phyloP scores from a whole-genome alignment of 495 filamentous ascomycete species.

The Aspergillus taichungensis region DNA sequence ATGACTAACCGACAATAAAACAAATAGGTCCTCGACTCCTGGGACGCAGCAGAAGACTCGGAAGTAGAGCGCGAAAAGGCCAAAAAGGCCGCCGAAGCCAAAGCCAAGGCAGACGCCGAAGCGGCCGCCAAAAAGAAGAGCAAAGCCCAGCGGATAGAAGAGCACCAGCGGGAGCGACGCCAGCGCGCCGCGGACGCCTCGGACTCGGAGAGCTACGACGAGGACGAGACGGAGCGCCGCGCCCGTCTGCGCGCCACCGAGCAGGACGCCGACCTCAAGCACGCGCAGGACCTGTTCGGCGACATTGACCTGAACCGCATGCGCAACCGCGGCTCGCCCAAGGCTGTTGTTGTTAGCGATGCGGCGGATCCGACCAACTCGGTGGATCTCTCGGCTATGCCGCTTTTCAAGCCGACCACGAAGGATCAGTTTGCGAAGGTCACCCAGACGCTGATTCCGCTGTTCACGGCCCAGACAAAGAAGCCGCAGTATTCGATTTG shows the following conservation, averaged over 20 bases:
- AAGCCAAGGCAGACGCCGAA: conserved; percentile 82
- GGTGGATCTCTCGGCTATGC: conserved; percentile 68
- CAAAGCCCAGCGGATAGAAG: conserved; percentile 80
- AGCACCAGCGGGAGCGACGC: conserved; percentile 46
- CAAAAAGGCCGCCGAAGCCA: conserved; percentile 73
- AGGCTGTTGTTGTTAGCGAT: conserved; percentile 58
- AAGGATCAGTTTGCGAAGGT: conserved; percentile 75
- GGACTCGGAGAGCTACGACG: conserved; percentile 50
- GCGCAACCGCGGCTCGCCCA: conserved; percentile 45
- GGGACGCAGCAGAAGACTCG: conserved; percentile 95
- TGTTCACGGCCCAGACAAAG: conserved; percentile 65
- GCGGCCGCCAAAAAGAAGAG: conserved; percentile 92
- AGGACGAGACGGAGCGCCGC: conserved; percentile 62
- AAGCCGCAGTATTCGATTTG: conserved; percentile 86
- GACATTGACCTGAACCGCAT: conserved; percentile 59
- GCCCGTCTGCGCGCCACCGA: conserved; percentile 68
- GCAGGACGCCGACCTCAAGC: conserved; percentile 79
- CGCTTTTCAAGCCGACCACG: conserved; percentile 81
- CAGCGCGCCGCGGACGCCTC: conserved; percentile 27
- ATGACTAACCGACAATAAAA: not conserved
- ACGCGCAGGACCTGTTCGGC: conserved; percentile 88
- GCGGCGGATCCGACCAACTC: conserved; percentile 62
- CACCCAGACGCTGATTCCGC: conserved; percentile 63
- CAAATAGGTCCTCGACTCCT: conserved; percentile 79
- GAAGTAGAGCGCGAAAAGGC: conserved; percentile 94